Conservation (phyloP, 2,329 filamentous ascomycete genomes). For the Botryotinia convoluta region DNA sequence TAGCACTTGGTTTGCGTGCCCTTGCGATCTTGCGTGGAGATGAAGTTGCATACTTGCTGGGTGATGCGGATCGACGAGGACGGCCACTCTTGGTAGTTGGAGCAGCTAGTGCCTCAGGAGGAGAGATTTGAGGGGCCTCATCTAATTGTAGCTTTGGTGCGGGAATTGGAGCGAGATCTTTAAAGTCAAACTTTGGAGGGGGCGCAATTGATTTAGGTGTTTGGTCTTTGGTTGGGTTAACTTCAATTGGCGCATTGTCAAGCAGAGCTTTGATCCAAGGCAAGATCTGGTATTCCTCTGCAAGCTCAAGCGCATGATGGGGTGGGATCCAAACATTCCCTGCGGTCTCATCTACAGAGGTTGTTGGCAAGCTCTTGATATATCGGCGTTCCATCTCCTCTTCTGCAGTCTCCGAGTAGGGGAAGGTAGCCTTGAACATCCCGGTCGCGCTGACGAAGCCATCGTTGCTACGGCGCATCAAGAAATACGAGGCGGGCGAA, state of each 20-base stretch:
- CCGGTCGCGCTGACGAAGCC: constrained; percentile 82
- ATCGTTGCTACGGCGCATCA: constrained; percentile 88
- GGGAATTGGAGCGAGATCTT: not conserved
- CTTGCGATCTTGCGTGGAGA: constrained; percentile 45
- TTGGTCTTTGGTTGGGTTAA: constrained; percentile 40
- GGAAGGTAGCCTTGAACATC: constrained; percentile 91
- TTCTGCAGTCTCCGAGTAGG: constrained; percentile 69
- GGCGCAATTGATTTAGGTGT: constrained; percentile 74
- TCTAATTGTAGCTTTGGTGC: not conserved
- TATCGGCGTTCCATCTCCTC: constrained; percentile 76
- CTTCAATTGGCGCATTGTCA: constrained; percentile 75
- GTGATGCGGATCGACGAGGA: constrained; percentile 58
- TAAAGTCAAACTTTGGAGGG: constrained; percentile 64
- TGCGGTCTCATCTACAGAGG: constrained; percentile 87
- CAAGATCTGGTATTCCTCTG: constrained; percentile 80
- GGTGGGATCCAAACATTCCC: constrained; percentile 97
- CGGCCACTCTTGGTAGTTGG: constrained; percentile 41
- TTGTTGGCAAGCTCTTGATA: constrained; percentile 78
- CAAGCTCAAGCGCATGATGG: constrained; percentile 73
- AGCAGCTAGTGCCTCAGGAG: constrained; percentile 28
- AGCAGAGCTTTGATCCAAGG: constrained; percentile 91
- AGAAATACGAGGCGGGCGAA: constrained; percentile 84
- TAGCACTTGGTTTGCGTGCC: constrained; percentile 44
- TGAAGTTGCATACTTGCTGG: constrained; percentile 51
- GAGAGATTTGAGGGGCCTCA: constrained; percentile 11